Conservation (phyloP, 768 basidiomycete genomes). For the Dacryopinax spathularia region DNA sequence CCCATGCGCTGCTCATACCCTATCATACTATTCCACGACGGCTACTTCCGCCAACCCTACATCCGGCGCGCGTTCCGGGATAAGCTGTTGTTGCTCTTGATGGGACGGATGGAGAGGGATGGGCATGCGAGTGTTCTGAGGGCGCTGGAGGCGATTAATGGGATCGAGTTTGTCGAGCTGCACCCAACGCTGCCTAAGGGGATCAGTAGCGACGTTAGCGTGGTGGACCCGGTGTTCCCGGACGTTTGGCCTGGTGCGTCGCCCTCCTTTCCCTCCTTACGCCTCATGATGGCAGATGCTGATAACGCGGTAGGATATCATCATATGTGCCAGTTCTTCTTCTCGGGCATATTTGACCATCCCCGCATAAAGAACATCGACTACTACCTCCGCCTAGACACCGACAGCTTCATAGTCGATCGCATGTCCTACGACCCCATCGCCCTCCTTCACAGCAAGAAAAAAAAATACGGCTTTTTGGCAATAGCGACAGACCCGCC, state of each 20-base stretch:
- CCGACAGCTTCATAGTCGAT: constrained; percentile 10
- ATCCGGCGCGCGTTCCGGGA: neutral
- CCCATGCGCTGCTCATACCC: neutral
- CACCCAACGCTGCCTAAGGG: neutral
- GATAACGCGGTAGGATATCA: constrained; percentile 13
- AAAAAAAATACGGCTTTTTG: constrained; percentile 12
- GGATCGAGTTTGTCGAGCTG: neutral
- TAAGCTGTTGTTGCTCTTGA: neutral
- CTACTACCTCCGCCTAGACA: constrained; percentile 17
- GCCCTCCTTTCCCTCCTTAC: no score
- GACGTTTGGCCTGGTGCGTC: neutral
- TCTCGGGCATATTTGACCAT: constrained; percentile 14
- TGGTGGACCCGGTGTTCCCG: neutral
- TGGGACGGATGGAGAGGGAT: neutral
- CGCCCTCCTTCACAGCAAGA: constrained; percentile 12
- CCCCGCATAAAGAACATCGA: constrained; percentile 13
- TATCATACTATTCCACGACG: neutral
- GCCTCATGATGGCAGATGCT: neutral
- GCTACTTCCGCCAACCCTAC: neutral
- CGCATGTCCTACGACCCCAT: constrained; percentile 16
- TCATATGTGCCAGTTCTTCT: constrained; percentile 17
- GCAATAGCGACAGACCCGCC: constrained; percentile 6
- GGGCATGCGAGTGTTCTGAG: neutral
- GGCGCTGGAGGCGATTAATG: neutral
- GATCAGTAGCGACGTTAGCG: neutral